Evolutionary conservation across 1,139 yeast species (phyloP), one percentile per base, ranked within the genome.

Genomic region (Hemisphaericaspora xylofermentans): DNA sequence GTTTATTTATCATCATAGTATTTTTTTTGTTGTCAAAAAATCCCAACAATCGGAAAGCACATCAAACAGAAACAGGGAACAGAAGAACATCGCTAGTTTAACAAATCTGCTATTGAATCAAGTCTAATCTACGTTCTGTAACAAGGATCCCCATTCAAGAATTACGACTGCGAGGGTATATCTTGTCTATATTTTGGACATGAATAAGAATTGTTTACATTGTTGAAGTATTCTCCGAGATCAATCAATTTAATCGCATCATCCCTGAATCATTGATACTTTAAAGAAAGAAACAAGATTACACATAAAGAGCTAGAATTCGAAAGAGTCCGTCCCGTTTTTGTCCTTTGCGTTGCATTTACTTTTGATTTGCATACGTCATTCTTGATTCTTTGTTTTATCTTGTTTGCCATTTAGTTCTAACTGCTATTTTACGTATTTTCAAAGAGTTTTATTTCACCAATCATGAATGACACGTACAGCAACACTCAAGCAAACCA

Each of bases 381-480:
- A 18, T 31, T 18, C 25, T 31, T 31, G 34, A 18, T 31, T 10
- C 35, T 24, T 25, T 34, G 37, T 24, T 34, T 34, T 34, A 34
- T 15, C 13, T 16, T 6, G 14, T 32, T 21, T 24, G 24, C 24
- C 24, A 19, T 32, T 10, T 16, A 13, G 8, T 13, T 4, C 8
- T 10, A 21, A 12, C n/a, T 9, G n/a, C n/a, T n/a, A n/a, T n/a
- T n/a, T n/a, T n/a, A n/a, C n/a, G n/a, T n/a, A n/a, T n/a, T n/a
- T n/a, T n/a, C n/a, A n/a, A n/a, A n/a, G n/a, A n/a, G 16, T 17
- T 10, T 6, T 24, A 24, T 12, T 24, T 24, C 27, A 21, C 33
- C 33, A 12, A 29, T 29, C 33, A 48, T 48, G 52, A 47, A 47
- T 36, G 50, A 47, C 39, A 40, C 41, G 12, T 48, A 38, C 18